Evolutionary conservation across 768 basidiomycete genomes (phyloP), one percentile per base, ranked within the genome.

Genomic region (Phaffia tasmanica): DNA sequence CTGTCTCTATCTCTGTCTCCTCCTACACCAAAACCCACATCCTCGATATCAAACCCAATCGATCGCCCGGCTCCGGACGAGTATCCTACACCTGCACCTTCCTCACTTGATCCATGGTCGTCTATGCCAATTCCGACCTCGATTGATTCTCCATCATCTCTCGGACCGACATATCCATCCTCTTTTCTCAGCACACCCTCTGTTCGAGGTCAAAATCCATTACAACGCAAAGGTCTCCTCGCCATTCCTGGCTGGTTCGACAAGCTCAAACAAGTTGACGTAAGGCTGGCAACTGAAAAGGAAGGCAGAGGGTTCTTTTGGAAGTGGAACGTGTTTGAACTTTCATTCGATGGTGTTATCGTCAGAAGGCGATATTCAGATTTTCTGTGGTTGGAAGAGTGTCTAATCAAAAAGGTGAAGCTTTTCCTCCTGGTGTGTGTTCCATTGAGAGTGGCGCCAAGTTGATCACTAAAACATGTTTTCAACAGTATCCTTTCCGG

Each of bases 381-480:
- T 75, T 99, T 98, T 75, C 82, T 82, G 14, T 92, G 87, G 76
- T 79, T 98, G 30, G 87, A 89, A 83, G 92, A 97, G 70, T 86
- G 85, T 70, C 80, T 99, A 54, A 76, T 83, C 61, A 83, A 85
- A 70, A 83, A 61, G 25, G 66, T 67, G 53, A 60, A 92, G 63
- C 97, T 97, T 64, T 73, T 74, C 51, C 69, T 72, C 68, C 23
- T 21, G 1, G 21, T 27, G 16, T 30, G 29, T 25, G 14, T 23
- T 29, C 0, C 23, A 15, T 51, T 3, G 21, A n/a, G 3, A 30
- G 25, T 42, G 47, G 11, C 35, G 35, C 61, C 51, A 55, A 62
- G 11, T 21, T 30, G 42, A 27, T 6, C 18, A 5, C 21, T 3
- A 8, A 16, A 32, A 30, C 50, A 1, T 54, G 11, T 21, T n/a